Base-by-base conservation (phyloP, 345 rosid species). In the Lagerstroemia speciosa region DNA sequence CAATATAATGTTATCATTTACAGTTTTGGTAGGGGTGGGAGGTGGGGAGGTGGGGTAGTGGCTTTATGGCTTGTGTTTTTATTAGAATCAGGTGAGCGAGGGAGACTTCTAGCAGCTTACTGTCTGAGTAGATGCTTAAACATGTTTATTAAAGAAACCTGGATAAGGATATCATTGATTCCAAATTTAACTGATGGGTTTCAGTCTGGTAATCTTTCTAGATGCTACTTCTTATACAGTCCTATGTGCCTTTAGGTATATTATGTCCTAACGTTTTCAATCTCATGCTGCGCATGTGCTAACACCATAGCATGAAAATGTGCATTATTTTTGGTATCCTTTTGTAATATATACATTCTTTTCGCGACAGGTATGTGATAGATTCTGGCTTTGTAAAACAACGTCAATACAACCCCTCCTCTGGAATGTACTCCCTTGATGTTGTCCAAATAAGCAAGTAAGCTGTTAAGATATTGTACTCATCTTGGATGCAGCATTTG, bases 361-460 rank as follows among this genome's bases (percentile, higher is more conserved):
- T 67, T 68, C 33, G 66, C 38, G 71, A 76, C 81, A 94, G 97
- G 85, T 94, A 91, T 77, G 99, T 94, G 45, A 84, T 94, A 72
- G 99, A 94, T 80, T 82, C 89, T 62, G 99, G 98, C 55, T 88
- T 80, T 76, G 99, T 94, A 76, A 94, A 94, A 91, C 98, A 94
- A 75, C 88, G 95, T 30, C 95, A 90, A 48, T 91, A 91, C 83
- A 88, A 89, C 83, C 92, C 99, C 75, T 78, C 95, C 75, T 83
- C 90, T 37, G 96, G 99, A 80, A 87, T 94, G 97, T 91, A 89
- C 74, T 94, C 96, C 78, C 99, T 94, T 66, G 99, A 94, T 81
- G 84, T 88, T 76, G 87, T 89, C 71, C 93, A 84, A 76, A 88
- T 94, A 73, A 94, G 99, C 98, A 91, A 88, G 99, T 91, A 87